A percentile compares a stretch with the other conserved stretches of the same genome.
These are phyloP conservation scores for Oehlia diaphana DNA, from an alignment of 192 early-diverging fungal species.

Conservation along the genomic window DNA sequence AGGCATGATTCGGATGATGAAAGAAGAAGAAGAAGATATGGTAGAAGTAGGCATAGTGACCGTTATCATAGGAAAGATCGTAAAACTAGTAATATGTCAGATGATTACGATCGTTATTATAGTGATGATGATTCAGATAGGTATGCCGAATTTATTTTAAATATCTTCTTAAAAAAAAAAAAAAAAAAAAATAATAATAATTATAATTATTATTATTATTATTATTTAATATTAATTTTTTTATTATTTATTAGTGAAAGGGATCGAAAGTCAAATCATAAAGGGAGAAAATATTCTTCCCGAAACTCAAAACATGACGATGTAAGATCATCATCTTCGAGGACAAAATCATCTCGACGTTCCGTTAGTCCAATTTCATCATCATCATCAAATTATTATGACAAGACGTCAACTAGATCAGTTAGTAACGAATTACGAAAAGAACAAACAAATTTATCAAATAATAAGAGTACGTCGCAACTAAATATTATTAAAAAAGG, in stretches of 20 bases:
- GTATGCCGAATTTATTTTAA: not conserved
- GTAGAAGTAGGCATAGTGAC: not conserved
- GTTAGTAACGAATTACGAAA: not conserved
- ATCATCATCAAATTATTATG: not conserved
- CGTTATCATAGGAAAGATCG: not conserved
- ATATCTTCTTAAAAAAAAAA: too few species aligned
- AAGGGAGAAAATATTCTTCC: not conserved
- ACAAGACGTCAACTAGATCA: not conserved
- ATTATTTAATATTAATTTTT: not conserved
- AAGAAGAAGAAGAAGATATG: conserved; percentile 24
- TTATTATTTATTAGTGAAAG: not conserved
- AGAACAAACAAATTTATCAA: not conserved
- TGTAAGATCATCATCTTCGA: not conserved
- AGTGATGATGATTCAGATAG: not conserved
- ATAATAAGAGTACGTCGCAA: not conserved
- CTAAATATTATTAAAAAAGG: conserved; percentile 23
- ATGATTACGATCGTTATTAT: not conserved
- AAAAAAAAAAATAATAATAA: too few species aligned
- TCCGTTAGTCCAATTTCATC: conserved; percentile 25
- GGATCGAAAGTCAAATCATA: not conserved
- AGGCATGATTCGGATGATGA: not conserved
- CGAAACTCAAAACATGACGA: not conserved
- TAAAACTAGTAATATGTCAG: not conserved
- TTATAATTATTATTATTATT: too few species aligned
- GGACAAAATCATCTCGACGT: not conserved